Base-by-base conservation (phyloP, 75 land plant species). In the Pinus tabuliformis region DNA sequence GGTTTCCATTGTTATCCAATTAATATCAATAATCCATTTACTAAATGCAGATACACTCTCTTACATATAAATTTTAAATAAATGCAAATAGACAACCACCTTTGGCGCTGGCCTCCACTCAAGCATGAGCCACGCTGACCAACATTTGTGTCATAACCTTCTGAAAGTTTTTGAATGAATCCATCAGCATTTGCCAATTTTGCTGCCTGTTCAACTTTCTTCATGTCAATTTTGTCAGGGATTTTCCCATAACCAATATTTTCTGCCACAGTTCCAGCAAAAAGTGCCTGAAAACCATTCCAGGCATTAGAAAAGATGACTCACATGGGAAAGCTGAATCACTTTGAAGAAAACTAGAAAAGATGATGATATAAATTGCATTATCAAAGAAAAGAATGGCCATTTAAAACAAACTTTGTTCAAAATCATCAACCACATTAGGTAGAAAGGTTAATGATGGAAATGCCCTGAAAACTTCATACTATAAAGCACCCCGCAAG, bases 51-150 rank as follows among this genome's bases (percentile, higher is more conserved):
- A 4, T 26, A 12, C 26, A 28, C 13, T 22, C 6, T 39, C 13
- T 36, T 36, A 39, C 4, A 42, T n/a, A 9, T 6, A 42, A 45
- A 30, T 12, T 22, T 22, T 52, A 30, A 68, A 9, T 20, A 56
- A 16, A 30, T 24, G 37, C 16, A 74, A 17, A 62, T 28, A 24
- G 24, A 73, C 77, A 73, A 26, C 36, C 66, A 89, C 99, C 99
- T 87, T 83, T 97, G 99, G 78, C 85, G 97, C 76, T 97, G 99
- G 20, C 99, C 99, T 77, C 99, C 99, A 84, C 99, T 97, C 57
- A 97, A 82, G 52, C 59, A 77, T 60, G 92, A 88, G 56, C 93
- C 99, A 75, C 91, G 86, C 45, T 87, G 93, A 68, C 95, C 95
- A 74, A 97, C 75, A 66, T 91, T 57, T 20, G 92, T 91, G 8